These are phyloP conservation scores for Micractinium conductrix DNA, from an alignment of 139 green algal genomes.

Conservation along the genomic window DNA sequence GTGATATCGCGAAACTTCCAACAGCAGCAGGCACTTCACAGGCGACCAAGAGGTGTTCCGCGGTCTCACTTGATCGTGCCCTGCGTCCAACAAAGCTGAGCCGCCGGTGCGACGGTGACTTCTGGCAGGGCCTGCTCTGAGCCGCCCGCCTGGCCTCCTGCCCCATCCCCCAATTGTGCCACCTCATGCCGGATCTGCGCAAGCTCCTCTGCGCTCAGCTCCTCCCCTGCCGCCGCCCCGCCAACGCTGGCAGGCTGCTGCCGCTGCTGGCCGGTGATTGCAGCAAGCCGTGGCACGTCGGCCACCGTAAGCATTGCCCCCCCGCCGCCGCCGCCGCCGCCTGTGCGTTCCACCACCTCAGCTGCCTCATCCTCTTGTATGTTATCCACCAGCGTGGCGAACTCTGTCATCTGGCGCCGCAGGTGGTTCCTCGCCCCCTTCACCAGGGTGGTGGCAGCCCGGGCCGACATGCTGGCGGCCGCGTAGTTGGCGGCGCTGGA, in stretches of 20 bases:
- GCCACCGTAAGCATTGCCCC: too few relatives aligned
- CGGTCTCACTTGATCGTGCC: slow-evolving; percentile 15
- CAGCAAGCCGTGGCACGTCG: neutral
- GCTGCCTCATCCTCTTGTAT: slow-evolving; percentile 20
- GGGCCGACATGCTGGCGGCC: neutral
- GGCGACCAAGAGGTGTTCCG: too few relatives aligned
- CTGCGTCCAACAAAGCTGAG: neutral
- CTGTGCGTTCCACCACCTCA: neutral
- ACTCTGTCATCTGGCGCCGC: neutral
- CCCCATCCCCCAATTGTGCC: neutral
- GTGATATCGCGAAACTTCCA: too few relatives aligned
- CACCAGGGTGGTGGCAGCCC: slow-evolving; percentile 23
- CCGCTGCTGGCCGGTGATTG: neutral
- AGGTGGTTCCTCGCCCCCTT: slow-evolving; percentile 23
- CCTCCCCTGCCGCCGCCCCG: neutral
- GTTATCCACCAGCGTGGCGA: neutral
- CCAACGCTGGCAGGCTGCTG: neutral
- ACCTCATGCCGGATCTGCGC: slow-evolving; percentile 17
- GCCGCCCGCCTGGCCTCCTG: neutral
- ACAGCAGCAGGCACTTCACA: too few relatives aligned
- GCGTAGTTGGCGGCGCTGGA: slow-evolving; percentile 17
- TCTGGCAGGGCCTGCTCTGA: neutral
- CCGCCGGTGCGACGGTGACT: slow-evolving; percentile 18
- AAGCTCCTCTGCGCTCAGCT: slow-evolving; percentile 13
- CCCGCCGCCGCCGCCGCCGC: neutral